Conservation (phyloP, 2,329 filamentous ascomycete species). For the Aureobasidium lini region DNA sequence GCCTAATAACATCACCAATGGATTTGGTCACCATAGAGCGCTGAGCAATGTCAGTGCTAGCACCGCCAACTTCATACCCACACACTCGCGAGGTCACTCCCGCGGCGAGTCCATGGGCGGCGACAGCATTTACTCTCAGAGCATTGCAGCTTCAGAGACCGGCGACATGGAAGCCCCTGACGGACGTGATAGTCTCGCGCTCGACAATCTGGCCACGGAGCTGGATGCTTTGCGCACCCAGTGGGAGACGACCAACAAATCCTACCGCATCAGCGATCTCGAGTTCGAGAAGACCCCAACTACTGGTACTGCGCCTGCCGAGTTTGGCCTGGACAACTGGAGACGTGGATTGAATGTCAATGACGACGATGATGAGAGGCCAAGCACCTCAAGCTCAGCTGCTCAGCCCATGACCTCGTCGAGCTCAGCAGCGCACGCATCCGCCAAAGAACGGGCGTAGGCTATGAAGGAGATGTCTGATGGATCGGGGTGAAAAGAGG, state of each 20-base stretch:
- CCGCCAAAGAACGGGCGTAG: background rate
- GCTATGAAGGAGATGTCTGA: background rate
- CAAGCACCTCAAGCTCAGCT: slow-evolving; percentile 6
- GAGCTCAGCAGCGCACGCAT: background rate
- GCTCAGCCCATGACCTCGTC: background rate
- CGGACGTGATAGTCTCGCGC: slow-evolving; percentile 57
- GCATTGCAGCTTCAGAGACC: slow-evolving; percentile 23
- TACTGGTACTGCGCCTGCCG: slow-evolving; percentile 3
- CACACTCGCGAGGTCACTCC: slow-evolving; percentile 38
- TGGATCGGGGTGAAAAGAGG: background rate
- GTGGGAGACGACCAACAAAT: slow-evolving; percentile 95
- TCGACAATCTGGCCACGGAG: slow-evolving; percentile 83
- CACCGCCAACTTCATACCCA: slow-evolving; percentile 25
- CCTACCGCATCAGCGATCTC: slow-evolving; percentile 74
- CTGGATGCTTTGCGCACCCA: slow-evolving; percentile 83
- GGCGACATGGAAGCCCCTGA: slow-evolving; percentile 22
- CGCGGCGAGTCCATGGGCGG: slow-evolving; percentile 56
- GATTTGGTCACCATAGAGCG: slow-evolving; percentile 43
- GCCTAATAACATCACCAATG: slow-evolving; percentile 22
- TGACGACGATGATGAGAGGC: background rate
- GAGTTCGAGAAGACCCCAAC: slow-evolving; percentile 14
- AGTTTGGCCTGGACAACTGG: slow-evolving; percentile 10
- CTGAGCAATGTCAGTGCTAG: slow-evolving; percentile 29
- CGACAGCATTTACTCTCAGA: slow-evolving; percentile 46
- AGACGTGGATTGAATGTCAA: slow-evolving; percentile 5